Percentiles rank a stretch among this genome's conserved stretches.
These are phyloP conservation scores for Penicillium sp. DNA, from an alignment of 2,329 filamentous ascomycete species.

Conservation along the genomic window DNA sequence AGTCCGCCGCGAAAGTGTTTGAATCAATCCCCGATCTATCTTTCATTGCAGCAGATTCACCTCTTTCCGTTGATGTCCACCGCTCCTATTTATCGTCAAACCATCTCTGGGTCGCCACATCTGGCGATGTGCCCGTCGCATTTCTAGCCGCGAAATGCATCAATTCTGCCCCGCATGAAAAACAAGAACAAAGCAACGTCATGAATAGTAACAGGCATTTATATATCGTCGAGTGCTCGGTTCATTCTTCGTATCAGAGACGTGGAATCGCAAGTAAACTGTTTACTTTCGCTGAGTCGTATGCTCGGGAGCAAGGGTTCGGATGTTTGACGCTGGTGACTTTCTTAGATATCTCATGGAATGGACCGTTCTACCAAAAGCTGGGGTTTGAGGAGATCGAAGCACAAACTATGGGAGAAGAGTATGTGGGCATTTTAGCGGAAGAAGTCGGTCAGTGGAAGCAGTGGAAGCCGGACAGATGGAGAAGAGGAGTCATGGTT, in stretches of 20 bases:
- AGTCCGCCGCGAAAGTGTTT: slow-evolving; percentile 8
- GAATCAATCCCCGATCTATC: slow-evolving; percentile 5
- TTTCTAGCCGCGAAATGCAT: slow-evolving; percentile 9
- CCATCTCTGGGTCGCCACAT: slow-evolving; percentile 8
- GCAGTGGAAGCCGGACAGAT: background rate
- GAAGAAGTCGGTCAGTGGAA: slow-evolving; percentile 8
- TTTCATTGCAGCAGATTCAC: slow-evolving; percentile 5
- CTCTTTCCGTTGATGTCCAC: slow-evolving; percentile 1
- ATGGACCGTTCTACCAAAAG: slow-evolving; percentile 9
- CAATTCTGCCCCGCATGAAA: background rate
- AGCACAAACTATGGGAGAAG: background rate
- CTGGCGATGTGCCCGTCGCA: background rate
- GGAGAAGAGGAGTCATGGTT: slow-evolving; percentile 10
- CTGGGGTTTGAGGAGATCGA: slow-evolving; percentile 8
- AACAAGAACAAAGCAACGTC: background rate
- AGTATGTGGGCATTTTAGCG: slow-evolving; percentile 2
- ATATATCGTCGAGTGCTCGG: slow-evolving; percentile 13
- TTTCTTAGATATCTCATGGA: slow-evolving; percentile 11
- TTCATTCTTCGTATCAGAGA: slow-evolving; percentile 8
- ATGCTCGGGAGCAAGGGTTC: background rate
- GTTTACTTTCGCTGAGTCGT: slow-evolving; percentile 14
- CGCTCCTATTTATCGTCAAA: background rate
- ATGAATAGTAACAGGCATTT: background rate
- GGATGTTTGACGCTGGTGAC: slow-evolving; percentile 5
- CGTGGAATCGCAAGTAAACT: slow-evolving; percentile 15